phyloP scores from a whole-genome alignment of 169 alveolate species.

The Cryptosporidium felis region DNA sequence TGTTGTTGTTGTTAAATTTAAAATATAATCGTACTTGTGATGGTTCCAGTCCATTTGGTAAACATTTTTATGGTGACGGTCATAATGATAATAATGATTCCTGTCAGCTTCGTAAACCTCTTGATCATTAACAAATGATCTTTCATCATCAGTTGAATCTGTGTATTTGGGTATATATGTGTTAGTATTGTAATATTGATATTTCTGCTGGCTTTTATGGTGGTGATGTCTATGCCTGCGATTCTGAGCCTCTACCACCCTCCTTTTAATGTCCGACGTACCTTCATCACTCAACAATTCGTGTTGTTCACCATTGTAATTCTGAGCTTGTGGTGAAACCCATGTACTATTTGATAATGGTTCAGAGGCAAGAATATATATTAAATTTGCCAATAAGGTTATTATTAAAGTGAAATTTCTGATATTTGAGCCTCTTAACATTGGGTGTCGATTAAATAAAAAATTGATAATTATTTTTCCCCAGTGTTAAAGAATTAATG shows the following conservation, averaged over 20 bases:
- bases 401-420: constrained; percentile 2
- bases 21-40: constrained; percentile 16
- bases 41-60: constrained; percentile 53
- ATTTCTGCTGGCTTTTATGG: constrained; percentile 30
- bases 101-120: not conserved
- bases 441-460: not conserved
- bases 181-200: constrained; percentile 10
- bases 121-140: not conserved
- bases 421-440: constrained; percentile 2
- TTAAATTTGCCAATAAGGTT: constrained; percentile 15
- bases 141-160: constrained; percentile 57
- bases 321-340: constrained; percentile 19
- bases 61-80: constrained; percentile 34
- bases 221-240: not conserved
- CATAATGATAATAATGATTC: constrained; percentile 26
- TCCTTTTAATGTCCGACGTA: constrained; percentile 40
- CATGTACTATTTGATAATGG: constrained; percentile 9
- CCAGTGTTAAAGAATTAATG: not conserved
- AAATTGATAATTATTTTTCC: not conserved
- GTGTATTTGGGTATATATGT: constrained; percentile 11
- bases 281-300: constrained; percentile 31
- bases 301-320: not conserved
- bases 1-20: constrained; percentile 13
- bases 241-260: constrained; percentile 40
- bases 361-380: constrained; percentile 1